Evolutionary conservation across 2,329 filamentous ascomycete genomes (phyloP).

Genomic region (Tympanopsis confertula): DNA sequence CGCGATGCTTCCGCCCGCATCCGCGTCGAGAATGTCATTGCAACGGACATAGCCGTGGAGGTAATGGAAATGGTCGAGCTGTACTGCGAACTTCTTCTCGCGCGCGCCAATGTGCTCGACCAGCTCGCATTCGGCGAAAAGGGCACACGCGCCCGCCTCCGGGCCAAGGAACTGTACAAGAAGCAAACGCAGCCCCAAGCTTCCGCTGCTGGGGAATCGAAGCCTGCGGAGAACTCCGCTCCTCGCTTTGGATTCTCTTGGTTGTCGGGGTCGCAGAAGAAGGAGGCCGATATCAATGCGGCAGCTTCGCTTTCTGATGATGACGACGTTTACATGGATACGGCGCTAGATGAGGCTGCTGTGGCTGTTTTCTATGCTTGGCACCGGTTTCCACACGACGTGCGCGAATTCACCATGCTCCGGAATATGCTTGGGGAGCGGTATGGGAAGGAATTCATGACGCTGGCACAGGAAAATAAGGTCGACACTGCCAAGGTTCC

Average conservation of each 20-base stretch:
- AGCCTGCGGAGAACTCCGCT: not conserved
- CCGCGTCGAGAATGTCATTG: conserved; percentile 10
- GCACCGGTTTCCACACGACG: conserved; percentile 37
- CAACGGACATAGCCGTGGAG: conserved; percentile 9
- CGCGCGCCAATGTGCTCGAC: conserved; percentile 10
- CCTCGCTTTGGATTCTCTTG: not conserved
- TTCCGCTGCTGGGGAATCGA: not conserved
- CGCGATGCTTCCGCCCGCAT: conserved; percentile 10
- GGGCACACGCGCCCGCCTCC: not conserved
- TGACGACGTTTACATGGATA: conserved; percentile 10
- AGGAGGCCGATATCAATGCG: not conserved
- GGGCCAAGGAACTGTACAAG: conserved; percentile 2
- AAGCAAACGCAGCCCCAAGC: not conserved
- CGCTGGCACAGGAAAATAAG: conserved; percentile 45
- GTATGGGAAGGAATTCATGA: conserved; percentile 55
- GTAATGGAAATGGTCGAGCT: conserved; percentile 10
- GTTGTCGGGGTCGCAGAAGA: not conserved
- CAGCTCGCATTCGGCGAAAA: conserved; percentile 9
- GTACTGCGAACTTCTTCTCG: conserved; percentile 9
- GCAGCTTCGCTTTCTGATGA: conserved; percentile 7
- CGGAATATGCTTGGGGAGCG: conserved; percentile 46
- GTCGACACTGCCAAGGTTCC: conserved; percentile 34
- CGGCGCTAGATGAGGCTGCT: conserved; percentile 44
- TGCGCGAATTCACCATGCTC: conserved; percentile 48
- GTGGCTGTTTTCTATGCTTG: conserved; percentile 50